Evolutionary conservation across 176 grass and related monocot species (phyloP), one percentile per base, ranked within the genome.

Genomic region (Pharus latifolius): DNA sequence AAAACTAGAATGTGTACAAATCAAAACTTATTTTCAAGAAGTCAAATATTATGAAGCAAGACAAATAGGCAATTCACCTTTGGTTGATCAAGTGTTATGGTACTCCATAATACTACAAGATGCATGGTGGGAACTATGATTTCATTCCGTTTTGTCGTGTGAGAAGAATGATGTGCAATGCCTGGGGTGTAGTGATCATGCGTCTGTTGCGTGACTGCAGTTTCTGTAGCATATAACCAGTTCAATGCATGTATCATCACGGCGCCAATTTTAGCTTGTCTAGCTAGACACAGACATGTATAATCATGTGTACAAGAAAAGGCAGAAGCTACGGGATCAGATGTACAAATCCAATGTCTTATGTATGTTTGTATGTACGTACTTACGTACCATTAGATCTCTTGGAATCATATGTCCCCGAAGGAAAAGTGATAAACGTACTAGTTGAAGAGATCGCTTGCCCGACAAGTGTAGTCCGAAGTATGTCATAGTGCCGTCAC

Each of bases 181-280:
- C 75, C 53, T 61, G 32, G 44, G 30, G n/a, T 35, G 17, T 24
- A 8, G 44, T 42, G 55, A 78, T 70, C 76, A 52, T 70, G 54
- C 76, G n/a, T n/a, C n/a, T n/a, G n/a, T n/a, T n/a, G n/a, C n/a
- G 41, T 49, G 28, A 63, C 75, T 69, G 63, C 63, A 35, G 30
- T 49, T 48, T 27, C 32, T 69, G 53, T 59, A 47, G 15, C 11
- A 28, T 34, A 25, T 24, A 13, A 58, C 10, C 43, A 38, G 63
- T 11, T 60, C 35, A 29, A 68, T 34, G 16, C 52, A 69, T 28
- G 53, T 58, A 57, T 49, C 53, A 69, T 78, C 64, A 60, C 42
- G 37, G 52, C 41, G 9, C 42, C 75, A 69, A 69, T 78, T 46
- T 59, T 68, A 58, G 57, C 52, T 58, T 67, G 75, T 67, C 63